Evolutionary conservation across 2,329 filamentous ascomycete genomes (phyloP), one percentile per base, ranked within the genome.

Genomic region (Sarocladium kiliense): DNA sequence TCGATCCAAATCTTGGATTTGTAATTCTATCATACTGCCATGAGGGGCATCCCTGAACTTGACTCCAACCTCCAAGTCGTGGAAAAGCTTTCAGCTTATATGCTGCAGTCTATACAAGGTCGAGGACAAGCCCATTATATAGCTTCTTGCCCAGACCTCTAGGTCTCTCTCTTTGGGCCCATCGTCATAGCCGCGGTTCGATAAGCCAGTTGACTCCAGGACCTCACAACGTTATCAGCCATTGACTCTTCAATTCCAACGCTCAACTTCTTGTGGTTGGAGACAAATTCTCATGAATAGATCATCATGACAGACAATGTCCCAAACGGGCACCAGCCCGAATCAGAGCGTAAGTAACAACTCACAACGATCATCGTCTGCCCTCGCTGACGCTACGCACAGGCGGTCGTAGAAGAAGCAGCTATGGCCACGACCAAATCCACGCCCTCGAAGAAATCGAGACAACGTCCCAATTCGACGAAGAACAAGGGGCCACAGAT

Each of bases 381-480:
- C 5, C 36, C n/a, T 39, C 12, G 19, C 39, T 44, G n/a, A 44
- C 39, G 39, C 39, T 7, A 44, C 12, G 14, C 36, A 44, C 30
- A 65, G 64, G 63, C 18, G 62, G 65, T 25, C 58, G 63, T 54
- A 53, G 59, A 54, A 60, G 61, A 54, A 64, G 62, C 42, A 62
- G 60, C 42, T 62, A 62, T 39, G 54, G 58, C 25, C 55, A 61
- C 34, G 63, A 66, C 41, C 57, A 58, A 27, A 64, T 66, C 49
- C 55, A 62, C 25, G 62, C 57, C 23, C 47, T 68, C 9, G 64
- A 75, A 41, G 68, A 73, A n/a, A 64, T 68, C 54, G 75, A 79
- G 59, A 72, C 73, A 12, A 65, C 66, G 41, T 60, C 63, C 18
- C 66, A 69, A 19, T 77, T 77, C 58, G 66, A 70, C 41, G 68